Evolutionary conservation across 441 rosid genomes (phyloP).

Genomic region (Geranium incanum): DNA sequence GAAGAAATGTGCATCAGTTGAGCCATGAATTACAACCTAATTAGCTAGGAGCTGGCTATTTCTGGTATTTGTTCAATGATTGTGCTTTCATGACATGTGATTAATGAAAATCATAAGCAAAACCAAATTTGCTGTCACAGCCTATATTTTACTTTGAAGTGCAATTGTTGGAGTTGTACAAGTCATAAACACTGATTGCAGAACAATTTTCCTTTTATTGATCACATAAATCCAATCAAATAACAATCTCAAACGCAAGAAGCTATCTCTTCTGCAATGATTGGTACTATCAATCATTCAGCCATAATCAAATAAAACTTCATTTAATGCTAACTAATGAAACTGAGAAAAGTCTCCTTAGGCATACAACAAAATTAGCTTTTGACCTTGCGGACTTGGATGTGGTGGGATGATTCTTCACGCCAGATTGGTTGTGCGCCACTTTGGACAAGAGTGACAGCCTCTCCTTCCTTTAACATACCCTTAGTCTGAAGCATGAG

Average conservation of each 20-base stretch:
- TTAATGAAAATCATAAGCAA: not conserved
- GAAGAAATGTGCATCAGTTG: not conserved
- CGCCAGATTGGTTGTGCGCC: conserved; percentile 96
- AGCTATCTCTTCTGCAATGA: conserved; percentile 1
- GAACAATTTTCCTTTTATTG: not conserved
- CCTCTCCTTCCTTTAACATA: conserved; percentile 54
- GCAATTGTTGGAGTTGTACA: not conserved
- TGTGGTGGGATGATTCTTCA: conserved; percentile 77
- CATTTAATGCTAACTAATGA: conserved; percentile 1
- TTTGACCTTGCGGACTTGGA: conserved; percentile 76
- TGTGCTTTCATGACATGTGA: not conserved
- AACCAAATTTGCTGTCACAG: not conserved
- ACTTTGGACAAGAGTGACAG: conserved; percentile 81
- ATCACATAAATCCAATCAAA: not conserved
- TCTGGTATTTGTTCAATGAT: not conserved
- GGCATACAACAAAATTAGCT: conserved; percentile 28
- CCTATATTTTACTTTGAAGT: not conserved
- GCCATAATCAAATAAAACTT: conserved; percentile 4
- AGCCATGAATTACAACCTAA: not conserved
- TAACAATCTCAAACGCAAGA: conserved; percentile 10
- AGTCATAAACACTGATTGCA: not conserved
- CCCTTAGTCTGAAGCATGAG: conserved; percentile 45
- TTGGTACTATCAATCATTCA: conserved; percentile 10
- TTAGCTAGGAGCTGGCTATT: not conserved
- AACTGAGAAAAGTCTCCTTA: conserved; percentile 5